Evolutionary conservation across 2,329 filamentous ascomycete genomes (phyloP), one percentile per base, ranked within the genome.

Genomic region (Sphaerulina populicola): DNA sequence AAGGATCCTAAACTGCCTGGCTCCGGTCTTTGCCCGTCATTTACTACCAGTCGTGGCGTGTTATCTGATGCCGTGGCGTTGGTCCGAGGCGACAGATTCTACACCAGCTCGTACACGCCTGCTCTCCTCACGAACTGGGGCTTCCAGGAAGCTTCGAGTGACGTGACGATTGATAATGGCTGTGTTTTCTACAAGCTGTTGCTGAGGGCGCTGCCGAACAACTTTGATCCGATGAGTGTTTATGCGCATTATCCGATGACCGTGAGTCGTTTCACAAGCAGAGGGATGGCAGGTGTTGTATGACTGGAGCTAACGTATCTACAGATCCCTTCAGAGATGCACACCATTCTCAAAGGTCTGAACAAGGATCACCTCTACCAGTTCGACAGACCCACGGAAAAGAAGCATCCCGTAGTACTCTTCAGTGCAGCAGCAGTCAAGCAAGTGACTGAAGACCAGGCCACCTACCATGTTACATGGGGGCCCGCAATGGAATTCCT

Each of bases 31-130:
- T 74, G 72, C 47, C 74, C 72, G 0, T 74, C 73, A 0, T 80
- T 75, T 60, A 78, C 78, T 0, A 72, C 78, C 6, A 75, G 75
- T 1, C 71, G 76, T 41, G 77, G 77, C 36, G 74, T 82, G 8
- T 68, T 83, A 15, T 79, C 78, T 1, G 80, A 83, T 57, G 80
- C 80, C 3, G 72, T 81, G 1, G 74, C 76, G 0, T 70, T 82
- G 8, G 78, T 83, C 2, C 73, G 80, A 6, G 75, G 74, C 0
- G 80, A 82, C 58, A 69, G 79, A 4, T 82, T 82, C 68, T 77
- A 78, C 60, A 81, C 79, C 2, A 64, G 65, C 27, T 64, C 65
- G 8, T 69, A 67, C 52, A 68, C 65, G 5, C 64, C 68, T 1
- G 57, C 60, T 4, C 54, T 62, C 6, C 58, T 71, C 35, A 71